Conservation (phyloP, 176 grass and related monocot species). For the Puya raimondii region DNA sequence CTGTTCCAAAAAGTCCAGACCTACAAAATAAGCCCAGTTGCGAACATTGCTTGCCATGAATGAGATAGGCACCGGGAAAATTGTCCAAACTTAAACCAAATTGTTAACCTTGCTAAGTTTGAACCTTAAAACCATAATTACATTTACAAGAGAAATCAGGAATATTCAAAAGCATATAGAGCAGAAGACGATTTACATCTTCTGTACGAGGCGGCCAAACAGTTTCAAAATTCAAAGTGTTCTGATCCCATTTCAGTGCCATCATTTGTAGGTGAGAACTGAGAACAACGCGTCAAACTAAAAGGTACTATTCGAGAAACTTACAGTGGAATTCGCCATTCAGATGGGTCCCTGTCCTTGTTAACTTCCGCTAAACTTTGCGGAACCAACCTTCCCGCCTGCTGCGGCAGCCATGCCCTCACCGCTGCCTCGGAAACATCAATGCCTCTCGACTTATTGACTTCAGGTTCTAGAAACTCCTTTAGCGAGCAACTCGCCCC, state of each 20-base stretch:
- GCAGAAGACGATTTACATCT: too few species aligned
- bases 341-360: conserved; percentile 33
- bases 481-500: conserved; percentile 3
- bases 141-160: too few species aligned
- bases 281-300: not conserved
- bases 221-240: too few species aligned
- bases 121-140: too few species aligned
- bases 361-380: conserved; percentile 51
- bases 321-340: conserved; percentile 85
- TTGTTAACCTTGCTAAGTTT: not conserved
- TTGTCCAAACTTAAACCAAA: not conserved
- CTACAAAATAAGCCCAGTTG: conserved; percentile 28
- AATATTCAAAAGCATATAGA: too few species aligned
- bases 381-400: conserved; percentile 34
- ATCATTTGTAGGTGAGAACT: too few species aligned
- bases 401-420: conserved; percentile 51
- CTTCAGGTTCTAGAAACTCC: conserved; percentile 2
- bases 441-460: conserved; percentile 19
- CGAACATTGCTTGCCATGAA: not conserved
- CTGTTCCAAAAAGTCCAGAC: conserved; percentile 55
- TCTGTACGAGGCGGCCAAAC: too few species aligned
- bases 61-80: not conserved
- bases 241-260: too few species aligned
- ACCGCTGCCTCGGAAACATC: conserved; percentile 32
- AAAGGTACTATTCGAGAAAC: conserved; percentile 4